Evolutionary conservation across 768 basidiomycete genomes (phyloP), one percentile per base, ranked within the genome.

Genomic region (Suillus subaureus): DNA sequence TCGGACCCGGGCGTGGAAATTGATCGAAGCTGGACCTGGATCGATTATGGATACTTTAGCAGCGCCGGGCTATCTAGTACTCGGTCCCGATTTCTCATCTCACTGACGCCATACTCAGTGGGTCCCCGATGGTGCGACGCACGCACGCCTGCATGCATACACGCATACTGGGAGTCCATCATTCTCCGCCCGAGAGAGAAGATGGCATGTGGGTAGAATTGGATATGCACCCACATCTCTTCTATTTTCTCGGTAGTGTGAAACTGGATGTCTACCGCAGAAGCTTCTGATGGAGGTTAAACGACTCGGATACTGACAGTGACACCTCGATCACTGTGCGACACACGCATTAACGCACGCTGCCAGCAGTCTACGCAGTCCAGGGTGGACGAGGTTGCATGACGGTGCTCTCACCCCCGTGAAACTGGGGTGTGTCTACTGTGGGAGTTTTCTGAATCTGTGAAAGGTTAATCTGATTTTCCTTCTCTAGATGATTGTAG

Each of bases 391-490:
- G 1, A 52, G 26, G 26, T 40, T 52, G 15, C 7, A 16, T 28
- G 51, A 52, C 51, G 18, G 26, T 15, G 16, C 51, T 28, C 51
- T 28, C 51, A 52, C 26, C 16, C 47, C 12, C 47, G 23, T 49
- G 13, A 49, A 49, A 23, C 23, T 11, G 23, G 23, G n/a, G 26
- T 4, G 28, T n/a, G n/a, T 51, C 26, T 28, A 21, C 28, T 54
- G 54, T 55, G 54, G 31, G 54, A 55, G 6, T n/a, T n/a, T 55
- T 55, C 5, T 21, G 11, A 31, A 21, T 35, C 21, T 35, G 21
- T 13, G 21, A 35, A 55, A 55, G 54, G 31, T 55, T 55, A 55
- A 55, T 55, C 54, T 33, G 54, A 33, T n/a, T 37, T n/a, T 55
- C 33, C 33, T 33, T 35, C 28, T 55, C 33, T 12, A n/a, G 28